phyloP scores from a whole-genome alignment of 345 rosid species.

The Mangifera indica region DNA sequence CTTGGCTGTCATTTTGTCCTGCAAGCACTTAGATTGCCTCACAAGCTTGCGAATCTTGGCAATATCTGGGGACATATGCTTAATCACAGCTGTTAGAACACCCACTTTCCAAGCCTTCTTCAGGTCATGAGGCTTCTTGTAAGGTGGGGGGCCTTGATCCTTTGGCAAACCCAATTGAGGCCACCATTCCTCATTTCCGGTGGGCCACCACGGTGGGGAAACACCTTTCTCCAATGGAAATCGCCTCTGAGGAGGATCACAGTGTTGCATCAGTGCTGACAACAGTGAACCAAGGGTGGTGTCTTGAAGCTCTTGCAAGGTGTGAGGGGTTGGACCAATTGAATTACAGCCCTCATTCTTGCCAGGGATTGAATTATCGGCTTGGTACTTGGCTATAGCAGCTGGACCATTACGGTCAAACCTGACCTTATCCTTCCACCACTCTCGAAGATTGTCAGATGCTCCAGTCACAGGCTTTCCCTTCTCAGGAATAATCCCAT shows the following conservation, averaged over 20 bases:
- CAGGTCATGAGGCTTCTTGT: conserved; percentile 64
- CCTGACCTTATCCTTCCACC: conserved; percentile 68
- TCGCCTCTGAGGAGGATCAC: background rate
- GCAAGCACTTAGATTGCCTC: conserved; percentile 63
- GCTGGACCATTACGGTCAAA: conserved; percentile 52
- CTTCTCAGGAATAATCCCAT: conserved; percentile 69
- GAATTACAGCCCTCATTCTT: conserved; percentile 9
- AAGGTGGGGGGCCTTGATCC: conserved; percentile 61
- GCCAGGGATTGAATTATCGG: conserved; percentile 24
- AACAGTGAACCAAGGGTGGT: conserved; percentile 65
- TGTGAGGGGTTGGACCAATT: conserved; percentile 36
- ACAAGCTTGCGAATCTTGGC: conserved; percentile 45
- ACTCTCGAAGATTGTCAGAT: conserved; percentile 56
- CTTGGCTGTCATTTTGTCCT: conserved; percentile 68
- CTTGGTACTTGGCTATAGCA: conserved; percentile 35
- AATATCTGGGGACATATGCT: conserved; percentile 56
- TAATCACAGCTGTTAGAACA: conserved; percentile 59
- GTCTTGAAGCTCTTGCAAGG: conserved; percentile 58
- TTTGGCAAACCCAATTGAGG: conserved; percentile 18
- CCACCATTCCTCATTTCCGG: conserved; percentile 1
- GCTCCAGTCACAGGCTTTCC: conserved; percentile 75
- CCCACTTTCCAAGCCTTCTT: conserved; percentile 76
- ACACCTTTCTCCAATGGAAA: conserved; percentile 13
- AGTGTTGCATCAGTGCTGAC: conserved; percentile 65
- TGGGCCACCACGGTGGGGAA: conserved; percentile 15